phyloP scores from a whole-genome alignment of 306 rosid genomes.

The peach (Prunus persica) region DNA sequence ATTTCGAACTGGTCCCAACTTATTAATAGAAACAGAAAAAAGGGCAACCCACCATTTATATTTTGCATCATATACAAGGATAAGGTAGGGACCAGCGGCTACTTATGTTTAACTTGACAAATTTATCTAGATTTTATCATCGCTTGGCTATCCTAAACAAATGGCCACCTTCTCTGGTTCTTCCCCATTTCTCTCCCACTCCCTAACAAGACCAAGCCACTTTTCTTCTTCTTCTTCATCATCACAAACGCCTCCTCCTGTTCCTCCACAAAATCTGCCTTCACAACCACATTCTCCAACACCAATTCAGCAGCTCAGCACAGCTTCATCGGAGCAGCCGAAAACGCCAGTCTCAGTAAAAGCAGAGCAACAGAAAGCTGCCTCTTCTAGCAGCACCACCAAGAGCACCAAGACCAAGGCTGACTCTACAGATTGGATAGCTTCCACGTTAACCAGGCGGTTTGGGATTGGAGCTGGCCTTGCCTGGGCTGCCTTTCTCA shows the following conservation, averaged over 20 bases:
- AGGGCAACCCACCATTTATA: constrained; percentile 21
- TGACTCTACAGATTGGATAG: constrained; percentile 91
- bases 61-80: constrained; percentile 27
- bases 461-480: constrained; percentile 97
- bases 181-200: constrained; percentile 62
- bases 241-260: constrained; percentile 54
- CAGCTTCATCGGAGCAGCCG: constrained; percentile 43
- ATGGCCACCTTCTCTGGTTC: constrained; percentile 83
- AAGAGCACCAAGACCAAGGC: constrained; percentile 31
- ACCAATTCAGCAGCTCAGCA: constrained; percentile 36
- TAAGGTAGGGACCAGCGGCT: constrained; percentile 40
- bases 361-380: constrained; percentile 40
- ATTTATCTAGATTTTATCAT: constrained; percentile 22
- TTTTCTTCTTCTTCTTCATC: constrained; percentile 45
- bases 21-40: not conserved
- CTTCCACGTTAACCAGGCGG: constrained; percentile 72
- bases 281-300: constrained; percentile 44
- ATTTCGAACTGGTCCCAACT: no score
- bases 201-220: constrained; percentile 55
- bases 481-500: constrained; percentile 87
- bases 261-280: constrained; percentile 39
- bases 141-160: constrained; percentile 2
- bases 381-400: constrained; percentile 10
- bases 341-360: constrained; percentile 28
- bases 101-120: constrained; percentile 1